phyloP scores from a whole-genome alignment of 352 stramenopile genomes.

The Phytopythium kandeliae region DNA sequence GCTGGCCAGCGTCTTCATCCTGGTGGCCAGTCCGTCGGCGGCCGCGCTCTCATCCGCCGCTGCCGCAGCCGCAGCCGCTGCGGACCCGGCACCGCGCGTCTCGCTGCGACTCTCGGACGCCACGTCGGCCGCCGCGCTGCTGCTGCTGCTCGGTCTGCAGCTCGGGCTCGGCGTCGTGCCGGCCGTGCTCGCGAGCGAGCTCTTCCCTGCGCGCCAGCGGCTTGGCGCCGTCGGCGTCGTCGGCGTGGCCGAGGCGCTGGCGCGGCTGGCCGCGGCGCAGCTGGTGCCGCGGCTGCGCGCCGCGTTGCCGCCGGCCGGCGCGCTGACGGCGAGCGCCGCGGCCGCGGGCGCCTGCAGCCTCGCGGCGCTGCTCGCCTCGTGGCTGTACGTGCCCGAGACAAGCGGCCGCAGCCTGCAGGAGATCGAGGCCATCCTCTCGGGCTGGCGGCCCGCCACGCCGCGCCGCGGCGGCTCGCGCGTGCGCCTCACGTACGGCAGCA shows the following conservation, averaged over 20 bases:
- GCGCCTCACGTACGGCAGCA: slow-evolving; percentile 30
- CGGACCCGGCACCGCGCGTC: slow-evolving; percentile 17
- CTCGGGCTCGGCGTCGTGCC: slow-evolving; percentile 57
- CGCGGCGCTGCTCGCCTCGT: slow-evolving; percentile 35
- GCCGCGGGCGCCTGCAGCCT: slow-evolving; percentile 47
- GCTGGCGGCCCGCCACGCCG: slow-evolving; percentile 69
- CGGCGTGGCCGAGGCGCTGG: slow-evolving; percentile 50
- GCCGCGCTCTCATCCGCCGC: too few relatives aligned
- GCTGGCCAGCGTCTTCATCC: slow-evolving; percentile 35
- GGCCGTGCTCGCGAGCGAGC: slow-evolving; percentile 53
- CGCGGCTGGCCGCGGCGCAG: slow-evolving; percentile 33
- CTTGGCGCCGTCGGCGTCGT: slow-evolving; percentile 61
- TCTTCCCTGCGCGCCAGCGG: slow-evolving; percentile 65
- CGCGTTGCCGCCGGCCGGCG: slow-evolving; percentile 21
- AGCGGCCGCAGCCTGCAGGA: slow-evolving; percentile 71
- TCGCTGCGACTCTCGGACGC: slow-evolving; percentile 47
- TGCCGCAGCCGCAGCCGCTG: slow-evolving; percentile 9
- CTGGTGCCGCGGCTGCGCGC: slow-evolving; percentile 26
- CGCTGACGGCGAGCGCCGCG: slow-evolving; percentile 34
- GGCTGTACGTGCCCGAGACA: slow-evolving; percentile 72
- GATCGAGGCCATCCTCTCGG: slow-evolving; percentile 71
- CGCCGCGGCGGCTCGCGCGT: slow-evolving; percentile 39
- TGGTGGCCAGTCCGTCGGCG: too few relatives aligned
- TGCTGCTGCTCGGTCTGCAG: slow-evolving; percentile 60
- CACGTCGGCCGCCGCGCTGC: slow-evolving; percentile 50